phyloP scores from a whole-genome alignment of 208 protist genomes.

The Porcisia deanei region DNA sequence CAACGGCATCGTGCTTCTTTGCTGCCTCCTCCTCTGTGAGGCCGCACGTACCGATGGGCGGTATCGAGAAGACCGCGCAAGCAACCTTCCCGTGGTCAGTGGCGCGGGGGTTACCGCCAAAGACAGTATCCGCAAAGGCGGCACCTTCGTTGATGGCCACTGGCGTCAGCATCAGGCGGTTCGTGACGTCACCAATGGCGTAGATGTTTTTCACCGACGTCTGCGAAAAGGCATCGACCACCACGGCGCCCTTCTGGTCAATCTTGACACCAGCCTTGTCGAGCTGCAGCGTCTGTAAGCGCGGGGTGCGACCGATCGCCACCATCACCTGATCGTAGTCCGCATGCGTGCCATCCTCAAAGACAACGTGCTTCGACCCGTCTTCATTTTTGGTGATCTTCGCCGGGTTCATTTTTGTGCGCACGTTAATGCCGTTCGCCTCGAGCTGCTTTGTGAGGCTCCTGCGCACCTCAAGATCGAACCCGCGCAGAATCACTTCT shows the following conservation, averaged over 20 bases:
- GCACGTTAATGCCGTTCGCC: slow-evolving; percentile 82
- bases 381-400: slow-evolving; percentile 71
- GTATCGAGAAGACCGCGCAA: slow-evolving; percentile 92
- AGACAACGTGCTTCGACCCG: slow-evolving; percentile 73
- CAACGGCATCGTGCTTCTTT: slow-evolving; percentile 63
- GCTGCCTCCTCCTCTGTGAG: slow-evolving; percentile 84
- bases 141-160: slow-evolving; percentile 91
- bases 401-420: slow-evolving; percentile 78
- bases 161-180: slow-evolving; percentile 90
- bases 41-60: slow-evolving; percentile 86
- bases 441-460: slow-evolving; percentile 76
- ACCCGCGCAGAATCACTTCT: slow-evolving; percentile 84
- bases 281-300: slow-evolving; percentile 91
- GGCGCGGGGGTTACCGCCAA: slow-evolving; percentile 65
- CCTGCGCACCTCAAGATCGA: slow-evolving; percentile 81
- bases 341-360: slow-evolving; percentile 73
- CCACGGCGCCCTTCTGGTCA: slow-evolving; percentile 83
- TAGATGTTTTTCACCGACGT: slow-evolving; percentile 96
- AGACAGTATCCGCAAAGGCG: slow-evolving; percentile 84
- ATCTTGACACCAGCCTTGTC: slow-evolving; percentile 90
- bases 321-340: slow-evolving; percentile 96
- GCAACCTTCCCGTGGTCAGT: slow-evolving; percentile 87
- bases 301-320: slow-evolving; percentile 95
- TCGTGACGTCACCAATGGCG: slow-evolving; percentile 98
- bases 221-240: slow-evolving; percentile 92